Evolutionary conservation across 176 grass and related monocot species (phyloP), one percentile per base, ranked within the genome.

Genomic region (Lolium perenne): DNA sequence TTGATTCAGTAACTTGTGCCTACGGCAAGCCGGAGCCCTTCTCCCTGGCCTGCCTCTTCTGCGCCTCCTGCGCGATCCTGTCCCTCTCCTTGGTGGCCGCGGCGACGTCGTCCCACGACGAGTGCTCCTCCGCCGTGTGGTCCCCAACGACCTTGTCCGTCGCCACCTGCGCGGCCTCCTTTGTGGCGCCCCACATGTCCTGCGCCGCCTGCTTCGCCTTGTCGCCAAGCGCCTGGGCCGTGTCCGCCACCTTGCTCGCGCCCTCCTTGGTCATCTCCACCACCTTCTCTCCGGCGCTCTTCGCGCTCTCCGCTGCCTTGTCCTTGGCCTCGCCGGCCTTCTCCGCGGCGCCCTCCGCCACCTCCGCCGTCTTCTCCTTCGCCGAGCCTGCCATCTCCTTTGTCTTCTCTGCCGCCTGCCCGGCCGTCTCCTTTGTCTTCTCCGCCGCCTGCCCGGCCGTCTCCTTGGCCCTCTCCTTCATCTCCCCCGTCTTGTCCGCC

Each of bases 151-250:
- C 77, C 53, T 26, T 82, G 6, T 94, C 89, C 81, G 82, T 91
- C 6, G 87, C 71, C 63, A 50, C 60, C 46, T 86, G 58, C 23
- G 69, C 82, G 0, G 90, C 84, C 38, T 88, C 91, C 89, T 93
- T 94, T 29, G 95, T 87, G 13, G 70, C 67, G 64, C 82, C 93
- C 89, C 92, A 91, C 18, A 87, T 83, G 46, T 62, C 90, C 85
- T 87, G 65, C 60, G 83, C 77, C 35, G 80, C 71, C 67, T 91
- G 84, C 76, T 93, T 93, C 29, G 86, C 91, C 88, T 85, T 95
- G 54, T 90, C 89, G 2, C 79, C 80, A 8, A 92, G 8, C 1
- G 76, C 81, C 66, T 93, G 78, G 29, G 89, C 85, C 25, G 87
- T 86, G 51, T 92, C 93, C 0, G 65, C 85, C 55, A 83, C 93